Conservation (phyloP, 768 basidiomycete species). For the Leccinum rimulosum region DNA sequence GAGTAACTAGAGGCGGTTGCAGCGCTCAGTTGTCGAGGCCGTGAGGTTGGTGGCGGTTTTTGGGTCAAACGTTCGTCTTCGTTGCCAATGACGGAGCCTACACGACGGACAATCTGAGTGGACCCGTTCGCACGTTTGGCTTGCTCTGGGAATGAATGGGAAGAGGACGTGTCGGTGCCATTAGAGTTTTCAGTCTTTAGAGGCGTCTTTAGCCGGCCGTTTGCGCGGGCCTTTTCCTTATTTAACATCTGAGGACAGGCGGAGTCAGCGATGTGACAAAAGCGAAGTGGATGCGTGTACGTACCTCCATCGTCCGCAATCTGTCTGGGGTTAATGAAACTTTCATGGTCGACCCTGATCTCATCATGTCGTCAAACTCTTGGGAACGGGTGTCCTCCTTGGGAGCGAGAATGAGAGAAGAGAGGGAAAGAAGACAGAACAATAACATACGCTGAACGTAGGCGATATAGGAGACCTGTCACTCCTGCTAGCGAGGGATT, state of each 20-base stretch:
- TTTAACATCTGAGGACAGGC: conserved; percentile 54
- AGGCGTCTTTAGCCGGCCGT: conserved; percentile 26
- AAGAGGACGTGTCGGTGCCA: conserved; percentile 13
- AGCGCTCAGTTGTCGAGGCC: conserved; percentile 47
- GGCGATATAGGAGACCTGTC: conserved; percentile 36
- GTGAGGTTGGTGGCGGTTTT: conserved; percentile 38
- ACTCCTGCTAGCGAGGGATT: conserved; percentile 30
- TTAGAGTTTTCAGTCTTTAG: conserved; percentile 25
- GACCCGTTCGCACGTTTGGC: conserved; percentile 30
- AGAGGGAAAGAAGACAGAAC: conserved; percentile 1
- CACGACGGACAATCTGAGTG: conserved; percentile 50
- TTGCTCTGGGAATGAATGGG: conserved; percentile 22
- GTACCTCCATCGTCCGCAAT: conserved; percentile 89
- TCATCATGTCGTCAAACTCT: conserved; percentile 93
- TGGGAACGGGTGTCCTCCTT: conserved; percentile 60
- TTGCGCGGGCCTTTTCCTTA: conserved; percentile 58
- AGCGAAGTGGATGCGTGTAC: conserved; percentile 30
- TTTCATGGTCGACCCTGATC: conserved; percentile 88
- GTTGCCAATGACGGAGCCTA: conserved; percentile 64
- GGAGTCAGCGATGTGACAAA: conserved; percentile 13
- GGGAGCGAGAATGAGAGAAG: conserved; percentile 7
- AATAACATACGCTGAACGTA: conserved; percentile 32
- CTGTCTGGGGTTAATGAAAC: conserved; percentile 94
- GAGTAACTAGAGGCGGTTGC: conserved; percentile 37
- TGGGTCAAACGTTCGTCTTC: conserved; percentile 40